Percentiles rank a stretch among this genome's conserved stretches.
Conservation (phyloP, 306 rosid species). For the Dicorynia guianensis region DNA sequence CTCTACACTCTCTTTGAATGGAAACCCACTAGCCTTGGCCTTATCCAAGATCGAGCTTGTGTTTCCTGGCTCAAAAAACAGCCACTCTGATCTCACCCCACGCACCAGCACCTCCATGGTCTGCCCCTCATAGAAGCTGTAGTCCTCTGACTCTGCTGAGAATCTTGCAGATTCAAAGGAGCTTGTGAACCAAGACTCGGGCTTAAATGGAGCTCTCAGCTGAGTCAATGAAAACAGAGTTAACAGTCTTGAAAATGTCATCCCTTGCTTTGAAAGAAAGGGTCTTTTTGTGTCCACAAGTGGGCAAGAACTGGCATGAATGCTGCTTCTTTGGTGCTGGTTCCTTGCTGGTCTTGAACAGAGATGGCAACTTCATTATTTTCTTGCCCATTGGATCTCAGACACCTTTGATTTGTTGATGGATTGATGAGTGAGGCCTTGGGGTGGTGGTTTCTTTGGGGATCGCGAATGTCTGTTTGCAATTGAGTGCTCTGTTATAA, state of each 20-base stretch:
- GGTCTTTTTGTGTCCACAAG: slow-evolving; percentile 51
- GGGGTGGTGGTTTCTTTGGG: neutral
- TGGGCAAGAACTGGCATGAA: slow-evolving; percentile 49
- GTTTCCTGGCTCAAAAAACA: slow-evolving; percentile 56
- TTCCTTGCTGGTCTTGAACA: slow-evolving; percentile 32
- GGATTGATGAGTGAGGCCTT: neutral
- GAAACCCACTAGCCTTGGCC: slow-evolving; percentile 1
- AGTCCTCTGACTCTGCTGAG: slow-evolving; percentile 47
- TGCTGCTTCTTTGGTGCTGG: neutral
- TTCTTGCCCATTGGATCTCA: slow-evolving; percentile 45
- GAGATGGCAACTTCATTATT: slow-evolving; percentile 34
- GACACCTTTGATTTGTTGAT: neutral
- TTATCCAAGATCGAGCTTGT: slow-evolving; percentile 46
- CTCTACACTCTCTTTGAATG: slow-evolving; percentile 46
- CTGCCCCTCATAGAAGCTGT: slow-evolving; percentile 15
- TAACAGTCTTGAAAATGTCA: slow-evolving; percentile 41
- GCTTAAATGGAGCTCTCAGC: no score
- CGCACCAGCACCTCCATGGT: slow-evolving; percentile 49
- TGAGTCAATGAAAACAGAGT: no score
- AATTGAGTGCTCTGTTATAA: no score
- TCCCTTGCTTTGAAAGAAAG: slow-evolving; percentile 49
- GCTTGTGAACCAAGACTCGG: slow-evolving; percentile 54
- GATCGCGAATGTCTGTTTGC: slow-evolving; percentile 28
- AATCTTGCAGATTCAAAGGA: slow-evolving; percentile 48
- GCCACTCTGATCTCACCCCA: slow-evolving; percentile 55